Percentiles rank a stretch among this genome's conserved stretches.
These are phyloP conservation scores for Pyrenochaeta sp. DNA, from an alignment of 2,329 filamentous ascomycete genomes.

Conservation along the genomic window DNA sequence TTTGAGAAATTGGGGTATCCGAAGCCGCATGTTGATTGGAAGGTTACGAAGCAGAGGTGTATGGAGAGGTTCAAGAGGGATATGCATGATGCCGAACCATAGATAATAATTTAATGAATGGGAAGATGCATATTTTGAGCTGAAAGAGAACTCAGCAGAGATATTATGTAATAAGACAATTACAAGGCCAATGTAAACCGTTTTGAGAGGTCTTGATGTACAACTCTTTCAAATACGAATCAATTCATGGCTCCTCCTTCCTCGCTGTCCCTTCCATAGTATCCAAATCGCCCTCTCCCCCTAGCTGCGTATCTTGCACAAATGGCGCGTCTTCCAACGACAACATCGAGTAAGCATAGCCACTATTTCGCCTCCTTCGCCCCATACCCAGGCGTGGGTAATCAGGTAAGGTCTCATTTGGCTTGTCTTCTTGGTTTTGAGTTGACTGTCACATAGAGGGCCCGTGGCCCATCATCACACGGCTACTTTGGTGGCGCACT, in stretches of 20 bases:
- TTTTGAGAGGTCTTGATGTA: no score
- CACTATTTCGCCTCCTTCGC: no score
- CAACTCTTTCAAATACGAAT: no score
- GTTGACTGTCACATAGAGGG: no score
- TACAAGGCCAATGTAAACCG: no score
- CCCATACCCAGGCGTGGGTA: no score
- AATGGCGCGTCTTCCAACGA: slow-evolving; percentile 49
- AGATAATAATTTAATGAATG: not conserved
- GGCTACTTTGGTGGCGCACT: no score
- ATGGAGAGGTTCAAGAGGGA: slow-evolving; percentile 56
- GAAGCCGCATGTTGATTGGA: slow-evolving; percentile 56
- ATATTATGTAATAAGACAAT: not conserved
- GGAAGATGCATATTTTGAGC: not conserved
- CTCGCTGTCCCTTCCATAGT: slow-evolving; percentile 1
- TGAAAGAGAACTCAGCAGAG: not conserved
- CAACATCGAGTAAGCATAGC: no score
- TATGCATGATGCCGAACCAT: slow-evolving; percentile 48
- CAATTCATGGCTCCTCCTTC: not conserved
- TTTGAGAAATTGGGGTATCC: slow-evolving; percentile 60
- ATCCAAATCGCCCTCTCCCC: slow-evolving; percentile 13
- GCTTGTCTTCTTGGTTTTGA: no score
- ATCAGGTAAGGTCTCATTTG: no score
- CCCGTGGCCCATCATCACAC: no score
- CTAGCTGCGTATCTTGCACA: slow-evolving; percentile 19
- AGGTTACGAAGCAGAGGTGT: slow-evolving; percentile 53